Evolutionary conservation across 2,329 filamentous ascomycete species (phyloP), one percentile per base, ranked within the genome.

Genomic region (Colletotrichum echinochloae): DNA sequence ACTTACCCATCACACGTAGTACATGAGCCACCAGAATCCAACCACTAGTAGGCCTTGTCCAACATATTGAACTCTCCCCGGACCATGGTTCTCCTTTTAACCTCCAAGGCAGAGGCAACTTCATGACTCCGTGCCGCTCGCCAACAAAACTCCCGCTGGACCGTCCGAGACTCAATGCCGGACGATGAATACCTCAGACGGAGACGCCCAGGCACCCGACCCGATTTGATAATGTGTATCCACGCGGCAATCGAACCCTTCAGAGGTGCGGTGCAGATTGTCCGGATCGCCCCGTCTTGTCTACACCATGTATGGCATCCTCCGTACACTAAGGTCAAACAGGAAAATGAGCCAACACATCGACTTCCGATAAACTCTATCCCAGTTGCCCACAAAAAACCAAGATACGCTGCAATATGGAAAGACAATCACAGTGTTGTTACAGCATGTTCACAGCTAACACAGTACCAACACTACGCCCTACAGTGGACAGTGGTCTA

Each of bases 101-200:
- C 62, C 48, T 70, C 56, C 66, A 70, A 70, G 66, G 66, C 62
- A 61, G 62, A 54, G 39, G 48, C 62, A 56, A 30, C 23, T 41
- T 60, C 66, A 60, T 61, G 55, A 70, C 66, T 66, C 49, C 61
- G 30, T 18, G 20, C 5, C 26, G 33, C 48, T 51, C 48, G 26
- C n/a, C 52, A 65, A 28, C 37, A 55, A 23, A 35, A 67, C 23
- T 8, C 41, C 37, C 48, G 55, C 51, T 37, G 44, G 33, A 28
- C 52, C 44, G 51, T 48, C 60, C 48, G 30, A 69, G 48, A 60
- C 62, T 46, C 44, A 26, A 54, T 52, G 54, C 66, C 61, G 61
- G 37, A 66, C 61, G 30, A 30, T 26, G 54, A 54, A 55, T 16
- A 65, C 54, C 39, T 65, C 23, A 35, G 60, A 59, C 52, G 35